Base-by-base conservation (phyloP, 2,329 filamentous ascomycete species). In the Fusarium begoniae region DNA sequence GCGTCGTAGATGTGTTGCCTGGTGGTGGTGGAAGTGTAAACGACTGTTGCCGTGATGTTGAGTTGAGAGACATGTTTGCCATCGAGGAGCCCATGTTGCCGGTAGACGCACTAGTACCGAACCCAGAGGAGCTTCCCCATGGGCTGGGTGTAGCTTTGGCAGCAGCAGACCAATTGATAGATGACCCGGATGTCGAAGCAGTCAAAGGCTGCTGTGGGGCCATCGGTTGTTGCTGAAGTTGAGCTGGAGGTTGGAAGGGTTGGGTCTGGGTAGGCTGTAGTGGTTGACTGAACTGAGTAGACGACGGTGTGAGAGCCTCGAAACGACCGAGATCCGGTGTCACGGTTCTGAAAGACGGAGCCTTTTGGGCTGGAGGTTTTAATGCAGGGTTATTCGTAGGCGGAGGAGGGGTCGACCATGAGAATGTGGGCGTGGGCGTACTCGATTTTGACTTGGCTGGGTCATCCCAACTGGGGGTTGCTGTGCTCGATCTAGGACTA, bases 221-320 rank as follows among this genome's bases (percentile, higher is more conserved):
- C 38, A 77, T n/a, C 37, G 73, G 60, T 24, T 75, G 79, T 50
- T 68, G 73, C 53, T 63, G 73, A 26, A 74, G 73, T 41, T 44
- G 67, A 50, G 79, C 72, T 56, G 82, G 67, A 48, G 79, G 76
- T 50, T 75, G 76, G 69, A 79, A 74, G 71, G 81, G 71, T 58
- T 79, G 77, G 54, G 44, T 70, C n/a, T 51, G 44, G 7, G 62
- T 80, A 4, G 88, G 87, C 62, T 88, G 88, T 37, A 91, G 80
- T 0, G 90, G 90, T 69, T 91, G 86, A 5, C 90, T 91, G 78
- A 87, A 92, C 79, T 92, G 90, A 4, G 90, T 92, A 20, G 87
- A 84, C 8, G 88, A 87, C 1, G 90, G 90, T 4, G 87, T 86
- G 69, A 92, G 84, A 24, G 88, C 78, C 54, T 87, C 85, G 72